Evolutionary conservation across 306 rosid genomes (phyloP).

Genomic region (Crataegus laevigata): DNA sequence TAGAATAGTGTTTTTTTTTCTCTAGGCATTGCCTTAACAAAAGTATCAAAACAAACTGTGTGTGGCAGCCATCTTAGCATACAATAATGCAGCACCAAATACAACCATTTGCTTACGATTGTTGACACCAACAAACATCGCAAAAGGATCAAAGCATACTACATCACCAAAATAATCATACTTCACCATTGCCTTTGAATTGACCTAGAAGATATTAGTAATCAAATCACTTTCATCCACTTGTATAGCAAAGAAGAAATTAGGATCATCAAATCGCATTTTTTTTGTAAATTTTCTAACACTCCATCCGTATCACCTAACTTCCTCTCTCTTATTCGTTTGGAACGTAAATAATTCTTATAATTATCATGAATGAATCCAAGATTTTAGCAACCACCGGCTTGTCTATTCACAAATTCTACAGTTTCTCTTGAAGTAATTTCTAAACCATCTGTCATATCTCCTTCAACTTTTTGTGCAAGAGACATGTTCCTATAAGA

Average conservation of each 20-base stretch:
- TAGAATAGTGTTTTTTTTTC: background rate
- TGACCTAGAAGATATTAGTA: background rate
- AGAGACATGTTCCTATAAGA: background rate
- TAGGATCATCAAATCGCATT: background rate
- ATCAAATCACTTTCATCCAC: background rate
- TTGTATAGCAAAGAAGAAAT: background rate
- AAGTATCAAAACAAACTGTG: background rate
- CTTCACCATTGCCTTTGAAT: background rate
- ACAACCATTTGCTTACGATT: background rate
- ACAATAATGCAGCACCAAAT: background rate
- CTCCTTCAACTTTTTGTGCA: background rate
- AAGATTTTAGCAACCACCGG: background rate
- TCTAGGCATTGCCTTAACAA: background rate
- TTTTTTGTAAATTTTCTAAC: conserved; percentile 2
- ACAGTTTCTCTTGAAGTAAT: background rate
- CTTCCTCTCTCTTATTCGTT: background rate
- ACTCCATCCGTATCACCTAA: background rate
- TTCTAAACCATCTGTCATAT: background rate
- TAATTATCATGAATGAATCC: background rate
- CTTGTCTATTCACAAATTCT: background rate
- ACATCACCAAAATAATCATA: conserved; percentile 1
- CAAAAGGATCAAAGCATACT: background rate
- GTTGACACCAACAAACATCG: background rate
- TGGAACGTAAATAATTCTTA: background rate
- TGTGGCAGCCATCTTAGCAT: background rate